Percentiles rank a stretch among this genome's conserved stretches.
phyloP scores from a whole-genome alignment of 768 basidiomycete genomes.

The Termitomyces sp. region DNA sequence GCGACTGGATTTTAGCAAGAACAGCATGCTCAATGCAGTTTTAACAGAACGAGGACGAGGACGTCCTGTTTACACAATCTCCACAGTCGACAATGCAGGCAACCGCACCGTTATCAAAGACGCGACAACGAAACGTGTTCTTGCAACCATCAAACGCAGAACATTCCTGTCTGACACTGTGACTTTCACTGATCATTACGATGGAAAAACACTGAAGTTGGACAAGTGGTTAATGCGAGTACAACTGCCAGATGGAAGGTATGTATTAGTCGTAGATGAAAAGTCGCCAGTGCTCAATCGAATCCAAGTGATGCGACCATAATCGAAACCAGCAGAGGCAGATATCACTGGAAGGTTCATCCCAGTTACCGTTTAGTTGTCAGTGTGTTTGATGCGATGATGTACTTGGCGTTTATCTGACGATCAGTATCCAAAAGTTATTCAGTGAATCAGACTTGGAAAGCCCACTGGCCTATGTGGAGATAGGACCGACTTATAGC shows the following conservation, averaged over 20 bases:
- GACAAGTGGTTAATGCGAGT: conserved; percentile 21
- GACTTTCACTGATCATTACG: conserved; percentile 18
- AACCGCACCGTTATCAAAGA: conserved; percentile 22
- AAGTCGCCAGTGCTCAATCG: not conserved
- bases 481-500: not conserved
- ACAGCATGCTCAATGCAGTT: conserved; percentile 21
- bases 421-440: not conserved
- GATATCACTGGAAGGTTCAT: conserved; percentile 5
- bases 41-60: conserved; percentile 16
- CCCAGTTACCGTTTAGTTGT: conserved; percentile 7
- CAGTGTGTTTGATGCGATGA: not conserved
- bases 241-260: conserved; percentile 17
- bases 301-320: not conserved
- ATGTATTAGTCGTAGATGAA: not conserved
- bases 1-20: conserved; percentile 22
- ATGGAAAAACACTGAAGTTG: conserved; percentile 21
- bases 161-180: conserved; percentile 23
- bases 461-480: not conserved
- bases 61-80: conserved; percentile 19
- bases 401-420: not conserved
- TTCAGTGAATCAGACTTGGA: not conserved
- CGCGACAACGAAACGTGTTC: conserved; percentile 14
- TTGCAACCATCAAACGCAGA: conserved; percentile 20
- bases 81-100: conserved; percentile 20
- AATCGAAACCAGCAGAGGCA: conserved; percentile 1